Evolutionary conservation across 176 grass and related monocot species (phyloP).

Genomic region (Coix lacrymajobi): DNA sequence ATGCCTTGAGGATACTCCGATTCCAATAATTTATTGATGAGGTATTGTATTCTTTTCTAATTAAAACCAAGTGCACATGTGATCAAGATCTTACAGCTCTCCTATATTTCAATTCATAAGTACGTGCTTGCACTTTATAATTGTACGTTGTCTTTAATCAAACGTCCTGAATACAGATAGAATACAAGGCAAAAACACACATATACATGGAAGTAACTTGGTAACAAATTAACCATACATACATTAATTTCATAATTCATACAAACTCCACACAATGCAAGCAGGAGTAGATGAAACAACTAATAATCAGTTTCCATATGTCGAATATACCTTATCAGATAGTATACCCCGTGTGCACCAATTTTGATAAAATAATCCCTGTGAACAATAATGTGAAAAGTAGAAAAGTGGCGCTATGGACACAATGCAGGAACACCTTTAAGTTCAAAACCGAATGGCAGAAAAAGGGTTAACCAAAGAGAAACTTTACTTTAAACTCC

Average conservation of each 20-base stretch:
- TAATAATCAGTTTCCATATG: conserved; percentile 19
- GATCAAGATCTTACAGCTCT: conserved; percentile 11
- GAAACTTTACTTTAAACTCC: conserved; percentile 42
- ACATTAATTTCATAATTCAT: conserved; percentile 21
- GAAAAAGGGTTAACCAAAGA: conserved; percentile 31
- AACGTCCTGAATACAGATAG: not conserved
- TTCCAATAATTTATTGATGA: not conserved
- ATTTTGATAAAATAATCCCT: conserved; percentile 21
- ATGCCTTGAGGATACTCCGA: not conserved
- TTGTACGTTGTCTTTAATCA: not conserved
- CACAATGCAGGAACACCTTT: conserved; percentile 30
- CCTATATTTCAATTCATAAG: not conserved
- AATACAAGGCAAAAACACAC: not conserved
- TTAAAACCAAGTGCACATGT: conserved; percentile 11
- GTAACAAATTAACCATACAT: conserved; percentile 1
- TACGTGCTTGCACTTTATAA: conserved; percentile 9
- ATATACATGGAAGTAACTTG: not conserved
- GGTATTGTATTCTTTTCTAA: not conserved
- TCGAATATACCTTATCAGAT: conserved; percentile 32
- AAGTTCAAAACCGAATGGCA: conserved; percentile 41
- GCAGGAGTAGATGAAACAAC: conserved; percentile 3
- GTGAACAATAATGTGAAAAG: conserved; percentile 38
- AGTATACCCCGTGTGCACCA: conserved; percentile 42
- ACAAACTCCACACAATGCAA: conserved; percentile 23
- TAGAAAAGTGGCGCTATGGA: conserved; percentile 29